phyloP scores from a whole-genome alignment of 1,284 basidiomycete species.

The Vanrija humicola region DNA sequence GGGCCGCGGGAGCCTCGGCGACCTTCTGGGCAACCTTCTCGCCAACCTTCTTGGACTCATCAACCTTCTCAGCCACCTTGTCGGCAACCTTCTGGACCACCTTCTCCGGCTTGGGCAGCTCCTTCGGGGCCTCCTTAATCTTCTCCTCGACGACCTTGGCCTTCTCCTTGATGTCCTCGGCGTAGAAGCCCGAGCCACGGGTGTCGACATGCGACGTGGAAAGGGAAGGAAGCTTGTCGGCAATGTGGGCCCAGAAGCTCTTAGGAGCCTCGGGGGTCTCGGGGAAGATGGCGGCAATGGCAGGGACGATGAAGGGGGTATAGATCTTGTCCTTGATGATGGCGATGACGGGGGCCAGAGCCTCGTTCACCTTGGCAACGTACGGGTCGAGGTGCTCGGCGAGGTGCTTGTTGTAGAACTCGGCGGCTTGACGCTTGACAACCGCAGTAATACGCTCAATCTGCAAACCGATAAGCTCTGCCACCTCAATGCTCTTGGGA shows the following conservation, averaged over 20 bases:
- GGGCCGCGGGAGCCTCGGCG: slow-evolving; percentile 1
- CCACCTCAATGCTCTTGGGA: slow-evolving; percentile 10
- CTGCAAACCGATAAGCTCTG: slow-evolving; percentile 12
- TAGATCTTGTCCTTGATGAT: slow-evolving; percentile 22
- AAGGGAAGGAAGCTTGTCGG: slow-evolving; percentile 32
- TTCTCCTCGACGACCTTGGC: slow-evolving; percentile 1
- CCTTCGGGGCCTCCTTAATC: slow-evolving; percentile 3
- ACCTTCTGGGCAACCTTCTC: neutral
- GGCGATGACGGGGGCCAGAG: slow-evolving; percentile 15
- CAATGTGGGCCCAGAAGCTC: slow-evolving; percentile 34
- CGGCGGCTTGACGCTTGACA: slow-evolving; percentile 19
- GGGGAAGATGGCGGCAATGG: slow-evolving; percentile 29
- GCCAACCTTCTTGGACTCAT: slow-evolving; percentile 1
- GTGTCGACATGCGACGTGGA: too few relatives aligned
- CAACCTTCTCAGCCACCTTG: slow-evolving; percentile 11
- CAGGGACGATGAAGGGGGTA: slow-evolving; percentile 35
- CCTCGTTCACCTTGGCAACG: slow-evolving; percentile 17
- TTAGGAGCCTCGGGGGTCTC: slow-evolving; percentile 21
- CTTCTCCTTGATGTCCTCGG: neutral
- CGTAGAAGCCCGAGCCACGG: neutral
- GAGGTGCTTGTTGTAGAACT: slow-evolving; percentile 30
- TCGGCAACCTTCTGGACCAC: slow-evolving; percentile 7
- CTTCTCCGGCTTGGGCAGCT: slow-evolving; percentile 7
- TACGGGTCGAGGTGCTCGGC: slow-evolving; percentile 33
- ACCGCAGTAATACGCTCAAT: slow-evolving; percentile 9